These are phyloP conservation scores for Apophysomyces sp. DNA, from an alignment of 371 early-diverging fungal genomes.

Conservation along the genomic window DNA sequence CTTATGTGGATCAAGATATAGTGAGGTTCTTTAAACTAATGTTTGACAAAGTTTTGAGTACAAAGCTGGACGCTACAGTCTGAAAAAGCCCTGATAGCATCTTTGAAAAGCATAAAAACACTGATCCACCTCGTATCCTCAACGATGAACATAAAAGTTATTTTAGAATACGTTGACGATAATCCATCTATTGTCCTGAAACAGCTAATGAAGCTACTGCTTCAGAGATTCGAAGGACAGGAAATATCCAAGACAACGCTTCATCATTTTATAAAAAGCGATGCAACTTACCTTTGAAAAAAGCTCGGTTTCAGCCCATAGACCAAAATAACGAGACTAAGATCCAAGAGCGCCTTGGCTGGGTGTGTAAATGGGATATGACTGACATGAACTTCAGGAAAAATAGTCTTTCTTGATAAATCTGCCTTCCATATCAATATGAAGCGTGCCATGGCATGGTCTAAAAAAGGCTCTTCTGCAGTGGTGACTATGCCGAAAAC, in stretches of 20 bases:
- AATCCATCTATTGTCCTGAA: conserved; percentile 7
- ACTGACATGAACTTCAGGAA: not conserved
- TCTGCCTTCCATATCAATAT: conserved; percentile 2
- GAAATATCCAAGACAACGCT: not conserved
- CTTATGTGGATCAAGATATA: no score
- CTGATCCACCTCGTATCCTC: no score
- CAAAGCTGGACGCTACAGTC: no score
- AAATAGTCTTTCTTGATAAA: conserved; percentile 13
- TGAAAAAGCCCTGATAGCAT: no score
- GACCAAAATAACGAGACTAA: no score
- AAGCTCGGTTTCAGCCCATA: no score
- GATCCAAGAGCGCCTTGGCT: no score
- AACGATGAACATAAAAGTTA: conserved; percentile 3
- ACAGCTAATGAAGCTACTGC: conserved; percentile 2
- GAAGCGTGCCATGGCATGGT: conserved; percentile 4
- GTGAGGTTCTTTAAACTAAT: no score
- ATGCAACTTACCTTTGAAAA: not conserved
- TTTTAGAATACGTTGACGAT: conserved; percentile 11
- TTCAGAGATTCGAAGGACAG: not conserved
- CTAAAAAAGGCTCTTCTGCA: conserved; percentile 4
- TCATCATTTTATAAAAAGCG: not conserved
- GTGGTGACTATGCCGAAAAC: conserved; percentile 10
- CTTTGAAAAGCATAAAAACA: no score
- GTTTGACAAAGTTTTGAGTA: no score
- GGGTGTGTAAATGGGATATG: no score